Evolutionary conservation across 2,329 filamentous ascomycete species (phyloP).

Genomic region (Podosphaera fusca): DNA sequence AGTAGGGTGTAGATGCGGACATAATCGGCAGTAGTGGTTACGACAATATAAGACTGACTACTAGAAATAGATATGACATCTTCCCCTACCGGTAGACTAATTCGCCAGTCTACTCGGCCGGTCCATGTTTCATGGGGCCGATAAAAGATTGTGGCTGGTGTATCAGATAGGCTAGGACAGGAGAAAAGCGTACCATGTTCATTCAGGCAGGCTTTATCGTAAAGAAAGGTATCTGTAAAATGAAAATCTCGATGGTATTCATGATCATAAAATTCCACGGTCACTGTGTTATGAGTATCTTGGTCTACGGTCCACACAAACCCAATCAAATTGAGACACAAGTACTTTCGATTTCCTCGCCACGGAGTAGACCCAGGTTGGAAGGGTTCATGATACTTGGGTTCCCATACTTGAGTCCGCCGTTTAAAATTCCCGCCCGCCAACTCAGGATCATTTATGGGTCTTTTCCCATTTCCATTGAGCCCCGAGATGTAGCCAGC

Average conservation of each 20-base stretch:
- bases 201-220: slow-evolving; percentile 85
- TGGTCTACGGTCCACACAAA: slow-evolving; percentile 96
- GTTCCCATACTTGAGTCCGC: slow-evolving; percentile 17
- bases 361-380: slow-evolving; percentile 90
- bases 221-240: slow-evolving; percentile 87
- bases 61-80: slow-evolving; percentile 70
- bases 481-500: slow-evolving; percentile 55
- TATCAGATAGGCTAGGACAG: slow-evolving; percentile 42
- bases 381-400: slow-evolving; percentile 61
- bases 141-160: slow-evolving; percentile 73
- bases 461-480: slow-evolving; percentile 41
- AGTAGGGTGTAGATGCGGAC: slow-evolving; percentile 85
- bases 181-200: slow-evolving; percentile 72
- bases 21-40: slow-evolving; percentile 69
- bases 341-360: slow-evolving; percentile 80
- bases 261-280: slow-evolving; percentile 92
- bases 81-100: slow-evolving; percentile 68
- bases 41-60: slow-evolving; percentile 75
- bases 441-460: slow-evolving; percentile 22
- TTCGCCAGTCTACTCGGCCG: slow-evolving; percentile 71
- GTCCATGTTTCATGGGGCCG: slow-evolving; percentile 96
- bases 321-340: slow-evolving; percentile 80
- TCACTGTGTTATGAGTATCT: slow-evolving; percentile 79
- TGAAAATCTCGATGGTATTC: slow-evolving; percentile 85
- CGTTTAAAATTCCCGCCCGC: slow-evolving; percentile 21